Percentiles rank a stretch among this genome's conserved stretches.
Evolutionary conservation across 2,329 filamentous ascomycete species (phyloP).

Genomic region (Didymellaceae sp.): DNA sequence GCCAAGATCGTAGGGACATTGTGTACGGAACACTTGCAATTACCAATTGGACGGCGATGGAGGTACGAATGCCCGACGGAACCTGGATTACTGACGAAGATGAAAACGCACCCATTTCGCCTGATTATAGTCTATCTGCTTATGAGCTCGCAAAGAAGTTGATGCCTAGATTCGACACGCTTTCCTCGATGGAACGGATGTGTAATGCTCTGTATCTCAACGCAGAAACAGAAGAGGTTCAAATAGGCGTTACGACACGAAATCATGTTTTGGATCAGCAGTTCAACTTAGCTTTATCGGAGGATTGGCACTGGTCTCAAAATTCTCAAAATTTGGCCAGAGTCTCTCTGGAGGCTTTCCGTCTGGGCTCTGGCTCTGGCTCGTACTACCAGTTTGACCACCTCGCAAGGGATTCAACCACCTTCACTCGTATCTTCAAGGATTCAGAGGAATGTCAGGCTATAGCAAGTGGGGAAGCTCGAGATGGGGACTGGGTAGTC

Average conservation of each 20-base stretch:
- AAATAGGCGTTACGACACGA: too few relatives aligned
- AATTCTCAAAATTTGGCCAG: too few relatives aligned
- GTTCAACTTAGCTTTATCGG: too few relatives aligned
- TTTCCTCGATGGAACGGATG: background rate
- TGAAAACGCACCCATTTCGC: background rate
- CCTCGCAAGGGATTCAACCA: background rate
- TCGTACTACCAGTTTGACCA: background rate
- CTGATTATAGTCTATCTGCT: background rate
- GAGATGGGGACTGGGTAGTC: too few relatives aligned
- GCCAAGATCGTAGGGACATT: background rate
- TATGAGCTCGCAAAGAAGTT: background rate
- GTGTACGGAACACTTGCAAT: background rate
- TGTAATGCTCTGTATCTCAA: background rate
- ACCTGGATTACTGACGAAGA: background rate
- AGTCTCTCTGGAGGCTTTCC: too few relatives aligned
- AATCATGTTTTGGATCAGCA: too few relatives aligned
- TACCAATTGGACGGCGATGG: background rate
- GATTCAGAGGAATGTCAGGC: too few relatives aligned
- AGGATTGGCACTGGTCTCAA: too few relatives aligned
- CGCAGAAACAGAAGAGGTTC: background rate
- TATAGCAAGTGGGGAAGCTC: too few relatives aligned
- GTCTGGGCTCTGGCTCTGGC: too few relatives aligned
- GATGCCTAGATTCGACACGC: background rate
- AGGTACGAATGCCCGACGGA: background rate
- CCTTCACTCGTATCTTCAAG: background rate